Evolutionary conservation across 2,329 filamentous ascomycete species (phyloP).

Genomic region (Aureobasidium sp.): DNA sequence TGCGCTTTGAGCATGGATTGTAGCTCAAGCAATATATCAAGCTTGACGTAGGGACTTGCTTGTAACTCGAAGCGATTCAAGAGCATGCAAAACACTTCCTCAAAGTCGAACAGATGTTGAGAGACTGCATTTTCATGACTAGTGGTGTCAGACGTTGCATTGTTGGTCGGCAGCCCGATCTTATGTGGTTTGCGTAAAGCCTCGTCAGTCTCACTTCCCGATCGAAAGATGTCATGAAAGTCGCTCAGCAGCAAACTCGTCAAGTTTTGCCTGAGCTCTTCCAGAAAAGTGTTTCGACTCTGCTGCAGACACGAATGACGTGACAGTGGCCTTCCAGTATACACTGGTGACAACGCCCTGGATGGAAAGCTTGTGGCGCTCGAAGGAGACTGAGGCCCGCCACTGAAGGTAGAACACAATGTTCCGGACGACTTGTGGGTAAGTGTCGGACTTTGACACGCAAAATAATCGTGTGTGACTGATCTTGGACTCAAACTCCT

Average conservation of each 20-base stretch:
- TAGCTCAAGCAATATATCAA: constrained; percentile 75
- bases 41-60: constrained; percentile 78
- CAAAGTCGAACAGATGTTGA: constrained; percentile 46
- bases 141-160: not conserved
- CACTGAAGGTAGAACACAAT: constrained; percentile 84
- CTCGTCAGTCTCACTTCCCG: constrained; percentile 83
- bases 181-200: constrained; percentile 7
- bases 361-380: constrained; percentile 49
- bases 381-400: constrained; percentile 56
- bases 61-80: constrained; percentile 83
- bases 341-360: constrained; percentile 16
- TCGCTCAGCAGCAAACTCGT: constrained; percentile 84
- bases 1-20: constrained; percentile 52
- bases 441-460: constrained; percentile 59
- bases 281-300: constrained; percentile 51
- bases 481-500: constrained; percentile 30
- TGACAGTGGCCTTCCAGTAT: constrained; percentile 13
- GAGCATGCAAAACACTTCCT: constrained; percentile 69
- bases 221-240: constrained; percentile 78
- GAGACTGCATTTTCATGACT: not conserved
- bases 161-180: not conserved
- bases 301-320: constrained; percentile 12
- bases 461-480: constrained; percentile 56
- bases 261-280: constrained; percentile 68
- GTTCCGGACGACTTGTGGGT: constrained; percentile 70